phyloP scores from a whole-genome alignment of 2,329 filamentous ascomycete genomes.

The Biscogniauxia sp. region DNA sequence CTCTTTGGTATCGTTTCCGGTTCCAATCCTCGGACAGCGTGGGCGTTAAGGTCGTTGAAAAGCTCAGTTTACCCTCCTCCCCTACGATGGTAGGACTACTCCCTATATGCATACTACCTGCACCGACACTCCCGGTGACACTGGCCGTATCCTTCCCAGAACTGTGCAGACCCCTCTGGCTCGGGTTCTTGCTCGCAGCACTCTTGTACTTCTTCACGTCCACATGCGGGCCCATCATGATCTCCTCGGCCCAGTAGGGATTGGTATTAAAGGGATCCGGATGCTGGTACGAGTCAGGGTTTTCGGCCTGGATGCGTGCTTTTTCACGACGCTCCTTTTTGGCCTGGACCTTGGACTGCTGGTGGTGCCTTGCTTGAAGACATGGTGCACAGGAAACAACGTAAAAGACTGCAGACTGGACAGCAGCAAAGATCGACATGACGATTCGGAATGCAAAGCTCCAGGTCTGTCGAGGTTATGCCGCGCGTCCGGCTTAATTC shows the following conservation, averaged over 20 bases:
- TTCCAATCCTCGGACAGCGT: constrained; percentile 65
- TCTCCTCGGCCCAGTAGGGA: constrained; percentile 85
- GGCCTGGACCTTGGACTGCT: constrained; percentile 69
- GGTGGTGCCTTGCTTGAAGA: constrained; percentile 65
- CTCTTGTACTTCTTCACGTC: constrained; percentile 57
- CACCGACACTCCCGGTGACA: constrained; percentile 31
- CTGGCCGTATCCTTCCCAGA: constrained; percentile 53
- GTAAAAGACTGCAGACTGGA: constrained; percentile 78
- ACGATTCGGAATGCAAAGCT: neutral
- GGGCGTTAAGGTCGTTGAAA: constrained; percentile 37
- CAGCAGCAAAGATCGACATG: constrained; percentile 56
- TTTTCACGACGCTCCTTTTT: constrained; percentile 66
- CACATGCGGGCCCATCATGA: constrained; percentile 66
- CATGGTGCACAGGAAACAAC: constrained; percentile 77
- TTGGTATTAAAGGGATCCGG: constrained; percentile 84
- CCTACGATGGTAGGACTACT: constrained; percentile 46
- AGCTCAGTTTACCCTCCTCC: constrained; percentile 42
- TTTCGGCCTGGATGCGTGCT: constrained; percentile 61
- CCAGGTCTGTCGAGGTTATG: neutral
- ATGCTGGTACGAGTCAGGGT: constrained; percentile 74
- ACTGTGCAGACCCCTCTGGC: constrained; percentile 59
- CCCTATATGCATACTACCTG: constrained; percentile 34
- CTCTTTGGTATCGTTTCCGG: constrained; percentile 74
- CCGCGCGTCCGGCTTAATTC: constrained; percentile 14
- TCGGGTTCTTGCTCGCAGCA: constrained; percentile 52